Evolutionary conservation across 2,329 filamentous ascomycete species (phyloP).

Genomic region (Phyllachora maydis): DNA sequence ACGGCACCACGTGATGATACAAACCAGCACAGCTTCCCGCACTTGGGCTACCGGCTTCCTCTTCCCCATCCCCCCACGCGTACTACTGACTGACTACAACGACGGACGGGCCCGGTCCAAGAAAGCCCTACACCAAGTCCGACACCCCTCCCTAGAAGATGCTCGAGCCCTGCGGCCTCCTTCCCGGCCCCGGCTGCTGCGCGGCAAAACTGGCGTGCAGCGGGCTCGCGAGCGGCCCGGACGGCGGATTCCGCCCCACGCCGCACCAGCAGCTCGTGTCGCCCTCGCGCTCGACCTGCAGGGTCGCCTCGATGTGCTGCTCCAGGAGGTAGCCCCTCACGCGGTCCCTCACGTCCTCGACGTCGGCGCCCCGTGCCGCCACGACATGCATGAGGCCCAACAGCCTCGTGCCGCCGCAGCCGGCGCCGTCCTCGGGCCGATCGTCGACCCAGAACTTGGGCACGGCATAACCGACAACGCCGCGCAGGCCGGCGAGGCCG

Average conservation of each 20-base stretch:
- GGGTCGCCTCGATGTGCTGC: conserved; percentile 58
- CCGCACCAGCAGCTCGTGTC: conserved; percentile 45
- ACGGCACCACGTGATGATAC: too few relatives aligned
- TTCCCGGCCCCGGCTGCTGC: conserved; percentile 6
- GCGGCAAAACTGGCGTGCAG: too few relatives aligned
- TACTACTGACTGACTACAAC: too few relatives aligned
- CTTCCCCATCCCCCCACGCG: too few relatives aligned
- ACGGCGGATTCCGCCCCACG: conserved; percentile 14
- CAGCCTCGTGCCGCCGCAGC: conserved; percentile 29
- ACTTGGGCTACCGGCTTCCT: too few relatives aligned
- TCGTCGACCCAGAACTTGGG: conserved; percentile 91
- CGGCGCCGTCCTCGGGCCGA: conserved; percentile 16
- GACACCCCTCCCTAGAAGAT: conserved; percentile 6
- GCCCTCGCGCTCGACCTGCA: conserved; percentile 76
- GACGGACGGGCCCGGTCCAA: too few relatives aligned
- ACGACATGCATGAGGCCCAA: conserved; percentile 76
- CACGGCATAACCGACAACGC: conserved; percentile 68
- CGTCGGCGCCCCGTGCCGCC: conserved; percentile 46
- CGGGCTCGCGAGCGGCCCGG: too few relatives aligned
- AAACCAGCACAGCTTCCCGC: too few relatives aligned
- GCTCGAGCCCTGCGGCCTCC: conserved; percentile 7
- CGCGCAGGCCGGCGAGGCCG: conserved; percentile 61
- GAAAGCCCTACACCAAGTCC: conserved; percentile 2
- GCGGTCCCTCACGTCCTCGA: conserved; percentile 71
- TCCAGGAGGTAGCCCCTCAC: conserved; percentile 49